Percentiles rank a stretch among this genome's conserved stretches.
phyloP scores from a whole-genome alignment of 169 alveolate species.

The Perkinsus olseni region DNA sequence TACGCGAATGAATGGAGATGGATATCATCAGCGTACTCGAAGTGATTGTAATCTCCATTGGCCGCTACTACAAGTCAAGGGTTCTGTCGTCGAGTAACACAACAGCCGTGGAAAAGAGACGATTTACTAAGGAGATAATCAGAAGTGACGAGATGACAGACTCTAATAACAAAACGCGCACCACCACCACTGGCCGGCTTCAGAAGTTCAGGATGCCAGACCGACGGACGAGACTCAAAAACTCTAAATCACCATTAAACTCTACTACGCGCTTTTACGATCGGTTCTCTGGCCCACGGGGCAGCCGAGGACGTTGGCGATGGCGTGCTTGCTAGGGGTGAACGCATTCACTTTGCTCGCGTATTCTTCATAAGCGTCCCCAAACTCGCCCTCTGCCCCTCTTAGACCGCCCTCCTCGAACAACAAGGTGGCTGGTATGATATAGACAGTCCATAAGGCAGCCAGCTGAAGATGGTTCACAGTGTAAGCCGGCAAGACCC shows the following conservation, averaged over 20 bases:
- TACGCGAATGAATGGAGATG: no score
- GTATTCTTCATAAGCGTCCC: background rate
- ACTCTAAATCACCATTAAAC: background rate
- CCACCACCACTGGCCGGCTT: no score
- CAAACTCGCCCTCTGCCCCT: background rate
- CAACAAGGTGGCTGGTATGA: background rate
- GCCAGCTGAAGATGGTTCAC: background rate
- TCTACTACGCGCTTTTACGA: background rate
- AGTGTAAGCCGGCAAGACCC: background rate
- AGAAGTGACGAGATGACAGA: no score
- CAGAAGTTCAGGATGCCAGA: no score
- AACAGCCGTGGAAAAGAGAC: no score
- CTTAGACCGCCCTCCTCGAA: background rate
- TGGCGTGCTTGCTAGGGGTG: background rate
- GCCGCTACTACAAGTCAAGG: no score
- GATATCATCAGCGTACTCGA: no score
- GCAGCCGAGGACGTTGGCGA: background rate
- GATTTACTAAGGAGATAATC: no score
- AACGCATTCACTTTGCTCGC: background rate
- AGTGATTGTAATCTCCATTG: no score
- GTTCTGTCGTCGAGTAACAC: no score
- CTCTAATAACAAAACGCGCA: no score
- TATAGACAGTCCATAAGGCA: background rate
- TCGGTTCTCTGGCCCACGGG: background rate
- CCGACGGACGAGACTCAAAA: no score